Evolutionary conservation across 805 yeast genomes (phyloP), one percentile per base, ranked within the genome.

Genomic region (Yamadazyma insecticola): DNA sequence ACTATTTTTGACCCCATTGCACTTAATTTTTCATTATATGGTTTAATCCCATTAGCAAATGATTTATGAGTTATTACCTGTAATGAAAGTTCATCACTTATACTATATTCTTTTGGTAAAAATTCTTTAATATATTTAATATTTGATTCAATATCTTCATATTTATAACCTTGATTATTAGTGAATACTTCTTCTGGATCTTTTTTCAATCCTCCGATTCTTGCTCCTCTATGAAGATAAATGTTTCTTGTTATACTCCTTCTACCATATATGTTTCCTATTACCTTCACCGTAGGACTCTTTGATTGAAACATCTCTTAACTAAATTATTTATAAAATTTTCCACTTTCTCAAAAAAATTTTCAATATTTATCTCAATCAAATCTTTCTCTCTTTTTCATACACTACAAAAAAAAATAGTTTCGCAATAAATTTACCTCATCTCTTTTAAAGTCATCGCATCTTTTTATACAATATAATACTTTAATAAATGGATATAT

Each of bases 1-100:
- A 81, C 55, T 45, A 78, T 60, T 49, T 79, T 81, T 22, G 71
- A 51, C 12, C 94, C 97, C 53, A 86, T 62, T 26, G 81, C 72
- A 13, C 86, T 69, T 46, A 90, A 66, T 55, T 81, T 83, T 53
- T 88, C 96, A 60, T 89, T 90, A 61, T 84, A 86, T 6, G 97
- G 96, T 47, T 80, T 77, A 40, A 74, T 66, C 7, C 96, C 97
- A 60, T 86, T 94, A 4, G 94, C 95, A 67, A 88, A 90, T 14
- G 96, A 85, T 62, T 90, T 90, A 63, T 90, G 97, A 5, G 97
- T 89, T 47, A 89, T 63, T 24, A 85, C 78, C 61, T 90, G 97
- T 39, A 87, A 64, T 14, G 81, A 60, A 36, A 81, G 44, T 5
- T 70, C 68, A 47, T 85, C 82, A 4, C 81, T 67, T 24, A 89